phyloP scores from a whole-genome alignment of 2,329 filamentous ascomycete genomes.

The Camillea tinctor region DNA sequence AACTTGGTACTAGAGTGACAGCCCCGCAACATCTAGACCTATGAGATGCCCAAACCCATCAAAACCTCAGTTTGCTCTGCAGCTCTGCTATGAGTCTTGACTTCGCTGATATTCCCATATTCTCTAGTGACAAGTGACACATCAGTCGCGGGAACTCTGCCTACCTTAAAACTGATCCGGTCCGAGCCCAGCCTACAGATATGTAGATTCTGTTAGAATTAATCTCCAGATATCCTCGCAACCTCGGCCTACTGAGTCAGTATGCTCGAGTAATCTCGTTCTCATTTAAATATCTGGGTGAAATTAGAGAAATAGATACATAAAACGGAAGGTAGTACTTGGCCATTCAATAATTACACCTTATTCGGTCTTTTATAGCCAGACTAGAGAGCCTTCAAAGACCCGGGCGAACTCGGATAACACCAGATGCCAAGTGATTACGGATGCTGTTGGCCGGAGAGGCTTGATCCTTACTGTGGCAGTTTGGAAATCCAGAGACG shows the following conservation, averaged over 20 bases:
- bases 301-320: neutral
- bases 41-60: neutral
- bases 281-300: neutral
- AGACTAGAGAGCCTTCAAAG: neutral
- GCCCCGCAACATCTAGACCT: neutral
- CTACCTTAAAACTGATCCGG: too few relatives aligned
- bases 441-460: neutral
- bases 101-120: neutral
- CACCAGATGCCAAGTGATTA: neutral
- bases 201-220: too few relatives aligned
- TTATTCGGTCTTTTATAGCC: neutral
- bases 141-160: too few relatives aligned
- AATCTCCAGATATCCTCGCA: too few relatives aligned
- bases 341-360: neutral
- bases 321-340: neutral
- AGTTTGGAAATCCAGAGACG: neutral
- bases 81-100: neutral
- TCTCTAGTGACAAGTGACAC: neutral
- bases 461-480: neutral
- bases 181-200: neutral
- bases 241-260: too few relatives aligned
- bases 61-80: neutral
- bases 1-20: neutral
- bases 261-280: neutral
- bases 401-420: neutral